Percentiles rank a stretch among this genome's conserved stretches.
phyloP scores from a whole-genome alignment of 2,329 filamentous ascomycete species.

The Trichoderma gracile region DNA sequence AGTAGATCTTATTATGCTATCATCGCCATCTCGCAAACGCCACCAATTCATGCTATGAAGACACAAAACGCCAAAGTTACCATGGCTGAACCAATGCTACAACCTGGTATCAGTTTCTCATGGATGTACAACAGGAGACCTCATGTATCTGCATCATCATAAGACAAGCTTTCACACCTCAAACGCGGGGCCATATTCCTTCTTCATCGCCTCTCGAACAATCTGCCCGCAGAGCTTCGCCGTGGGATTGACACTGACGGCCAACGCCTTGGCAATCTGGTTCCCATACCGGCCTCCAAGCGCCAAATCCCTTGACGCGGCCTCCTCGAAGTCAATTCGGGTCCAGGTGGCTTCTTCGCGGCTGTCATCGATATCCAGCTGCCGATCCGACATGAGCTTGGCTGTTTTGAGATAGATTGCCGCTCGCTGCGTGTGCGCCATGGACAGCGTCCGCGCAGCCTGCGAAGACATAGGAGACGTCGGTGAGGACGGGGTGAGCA shows the following conservation, averaged over 20 bases:
- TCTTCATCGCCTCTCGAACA: conserved; percentile 68
- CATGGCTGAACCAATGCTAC: not conserved
- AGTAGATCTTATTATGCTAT: conserved; percentile 11
- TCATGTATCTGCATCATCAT: conserved; percentile 5
- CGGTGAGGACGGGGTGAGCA: conserved; percentile 56
- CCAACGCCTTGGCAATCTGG: conserved; percentile 63
- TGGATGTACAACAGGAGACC: not conserved
- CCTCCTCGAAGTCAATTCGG: conserved; percentile 60
- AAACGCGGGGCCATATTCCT: conserved; percentile 61
- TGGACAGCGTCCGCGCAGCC: conserved; percentile 65
- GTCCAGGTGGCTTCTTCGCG: conserved; percentile 53
- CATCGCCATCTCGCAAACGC: not conserved
- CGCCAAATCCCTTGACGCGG: conserved; percentile 63
- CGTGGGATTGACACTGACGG: conserved; percentile 66
- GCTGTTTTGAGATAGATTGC: conserved; percentile 62
- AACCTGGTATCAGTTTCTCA: not conserved
- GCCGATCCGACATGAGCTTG: conserved; percentile 47
- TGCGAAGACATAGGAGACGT: conserved; percentile 61
- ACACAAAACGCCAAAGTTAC: conserved; percentile 10
- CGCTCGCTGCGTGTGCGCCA: conserved; percentile 71
- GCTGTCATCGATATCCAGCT: conserved; percentile 41
- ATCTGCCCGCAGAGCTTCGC: conserved; percentile 70
- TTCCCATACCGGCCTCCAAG: conserved; percentile 65
- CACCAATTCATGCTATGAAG: conserved; percentile 1
- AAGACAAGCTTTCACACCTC: conserved; percentile 35